Conservation (phyloP, 306 rosid species). For the Sindora glabra region DNA sequence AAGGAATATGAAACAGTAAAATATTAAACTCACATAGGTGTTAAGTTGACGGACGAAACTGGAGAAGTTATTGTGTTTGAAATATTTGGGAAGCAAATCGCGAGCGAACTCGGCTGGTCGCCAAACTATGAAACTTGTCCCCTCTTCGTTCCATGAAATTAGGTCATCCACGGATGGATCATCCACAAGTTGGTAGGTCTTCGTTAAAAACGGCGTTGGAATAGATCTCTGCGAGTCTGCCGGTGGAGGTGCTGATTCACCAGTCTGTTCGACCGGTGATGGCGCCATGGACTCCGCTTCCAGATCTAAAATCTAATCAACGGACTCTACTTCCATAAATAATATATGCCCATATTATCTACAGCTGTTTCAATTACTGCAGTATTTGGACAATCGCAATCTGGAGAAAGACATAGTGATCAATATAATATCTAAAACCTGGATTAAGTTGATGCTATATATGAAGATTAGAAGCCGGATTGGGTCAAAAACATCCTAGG, state of each 20-base stretch:
- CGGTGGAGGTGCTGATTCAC: conserved; percentile 39
- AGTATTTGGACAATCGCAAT: background rate
- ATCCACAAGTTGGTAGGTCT: conserved; percentile 79
- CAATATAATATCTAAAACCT: background rate
- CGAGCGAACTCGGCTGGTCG: conserved; percentile 94
- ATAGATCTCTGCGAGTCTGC: conserved; percentile 69
- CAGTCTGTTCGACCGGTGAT: conserved; percentile 59
- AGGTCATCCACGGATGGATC: conserved; percentile 74
- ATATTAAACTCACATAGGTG: conserved; percentile 63
- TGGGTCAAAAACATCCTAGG: background rate
- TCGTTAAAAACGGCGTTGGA: conserved; percentile 87
- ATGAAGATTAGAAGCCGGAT: background rate
- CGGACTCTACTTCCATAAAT: background rate
- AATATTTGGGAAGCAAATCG: conserved; percentile 87
- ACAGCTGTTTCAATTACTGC: background rate
- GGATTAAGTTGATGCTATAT: no score
- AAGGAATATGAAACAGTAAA: background rate
- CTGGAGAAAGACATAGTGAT: background rate
- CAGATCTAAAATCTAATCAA: conserved; percentile 41
- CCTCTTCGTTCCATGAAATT: conserved; percentile 90
- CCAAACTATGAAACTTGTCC: conserved; percentile 82
- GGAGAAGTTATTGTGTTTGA: conserved; percentile 90
- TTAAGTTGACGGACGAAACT: conserved; percentile 97
- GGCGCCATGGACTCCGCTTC: conserved; percentile 43
- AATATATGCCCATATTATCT: background rate